A percentile compares a stretch with the other conserved stretches of the same genome.
Evolutionary conservation across 306 rosid genomes (phyloP).

Genomic region (Acacia acuminata): DNA sequence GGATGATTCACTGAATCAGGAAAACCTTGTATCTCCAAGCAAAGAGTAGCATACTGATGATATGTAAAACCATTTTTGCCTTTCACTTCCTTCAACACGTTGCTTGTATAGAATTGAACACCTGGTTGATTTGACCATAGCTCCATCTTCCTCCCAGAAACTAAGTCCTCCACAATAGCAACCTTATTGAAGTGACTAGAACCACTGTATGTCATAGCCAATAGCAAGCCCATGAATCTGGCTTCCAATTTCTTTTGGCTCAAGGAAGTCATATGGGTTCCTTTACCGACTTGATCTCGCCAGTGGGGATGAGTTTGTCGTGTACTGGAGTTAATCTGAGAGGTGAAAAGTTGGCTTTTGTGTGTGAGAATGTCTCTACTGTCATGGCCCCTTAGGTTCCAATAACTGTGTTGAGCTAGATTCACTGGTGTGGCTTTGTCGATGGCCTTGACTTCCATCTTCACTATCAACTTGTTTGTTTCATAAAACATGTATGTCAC

Average conservation of each 20-base stretch:
- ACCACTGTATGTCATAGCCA: constrained; percentile 50
- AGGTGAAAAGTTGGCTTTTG: constrained; percentile 46
- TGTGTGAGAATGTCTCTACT: constrained; percentile 64
- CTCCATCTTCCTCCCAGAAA: constrained; percentile 68
- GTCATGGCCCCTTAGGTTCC: constrained; percentile 72
- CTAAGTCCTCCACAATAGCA: constrained; percentile 38
- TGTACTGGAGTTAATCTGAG: constrained; percentile 61
- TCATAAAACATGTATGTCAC: constrained; percentile 57
- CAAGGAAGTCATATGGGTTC: background rate
- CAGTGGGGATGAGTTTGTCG: constrained; percentile 59
- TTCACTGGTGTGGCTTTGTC: constrained; percentile 69
- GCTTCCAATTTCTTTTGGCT: constrained; percentile 44
- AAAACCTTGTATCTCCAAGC: constrained; percentile 69
- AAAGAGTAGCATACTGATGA: constrained; percentile 34
- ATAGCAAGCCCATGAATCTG: constrained; percentile 39
- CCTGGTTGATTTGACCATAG: constrained; percentile 62
- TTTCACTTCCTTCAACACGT: constrained; percentile 36
- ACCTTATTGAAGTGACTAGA: constrained; percentile 39
- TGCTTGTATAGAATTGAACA: constrained; percentile 55
- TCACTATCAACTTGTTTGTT: constrained; percentile 46
- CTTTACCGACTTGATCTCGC: constrained; percentile 10
- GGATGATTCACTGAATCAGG: constrained; percentile 39
- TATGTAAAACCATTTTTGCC: constrained; percentile 56
- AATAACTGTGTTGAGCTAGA: constrained; percentile 65
- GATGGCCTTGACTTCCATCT: constrained; percentile 52